These are phyloP conservation scores for Septoria petroselini DNA, from an alignment of 2,329 filamentous ascomycete genomes.

Conservation along the genomic window DNA sequence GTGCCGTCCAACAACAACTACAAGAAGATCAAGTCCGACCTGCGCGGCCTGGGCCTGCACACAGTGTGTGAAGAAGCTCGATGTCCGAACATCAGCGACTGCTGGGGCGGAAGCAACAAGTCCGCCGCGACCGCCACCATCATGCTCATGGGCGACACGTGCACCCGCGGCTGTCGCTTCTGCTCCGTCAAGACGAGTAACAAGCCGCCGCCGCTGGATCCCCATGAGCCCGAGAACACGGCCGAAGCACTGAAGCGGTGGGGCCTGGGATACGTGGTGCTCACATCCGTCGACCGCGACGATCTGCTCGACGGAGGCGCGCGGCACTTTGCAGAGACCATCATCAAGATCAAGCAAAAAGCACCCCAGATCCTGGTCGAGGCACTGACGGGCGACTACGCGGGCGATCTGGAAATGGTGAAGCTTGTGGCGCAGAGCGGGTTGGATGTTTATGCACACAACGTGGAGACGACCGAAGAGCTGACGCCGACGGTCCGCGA, in stretches of 20 bases:
- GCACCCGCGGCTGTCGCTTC: slow-evolving; percentile 92
- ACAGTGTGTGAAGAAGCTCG: slow-evolving; percentile 97
- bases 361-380: slow-evolving; percentile 73
- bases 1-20: slow-evolving; percentile 84
- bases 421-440: slow-evolving; percentile 78
- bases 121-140: slow-evolving; percentile 92
- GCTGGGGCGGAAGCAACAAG: slow-evolving; percentile 91
- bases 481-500: slow-evolving; percentile 89
- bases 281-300: slow-evolving; percentile 91
- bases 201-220: slow-evolving; percentile 74
- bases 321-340: slow-evolving; percentile 86
- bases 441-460: slow-evolving; percentile 94
- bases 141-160: slow-evolving; percentile 99
- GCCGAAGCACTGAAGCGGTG: slow-evolving; percentile 88
- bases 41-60: slow-evolving; percentile 83
- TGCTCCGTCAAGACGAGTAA: slow-evolving; percentile 92
- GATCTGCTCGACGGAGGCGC: slow-evolving; percentile 88
- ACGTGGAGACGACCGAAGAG: slow-evolving; percentile 90
- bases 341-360: slow-evolving; percentile 81
- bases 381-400: slow-evolving; percentile 82
- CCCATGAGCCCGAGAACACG: slow-evolving; percentile 94
- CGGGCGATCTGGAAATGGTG: slow-evolving; percentile 83
- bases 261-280: slow-evolving; percentile 92
- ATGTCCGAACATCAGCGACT: slow-evolving; percentile 96
- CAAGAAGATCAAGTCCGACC: slow-evolving; percentile 91